Evolutionary conservation across 2,329 filamentous ascomycete species (phyloP).

Genomic region (Colletotrichum plurivorum): DNA sequence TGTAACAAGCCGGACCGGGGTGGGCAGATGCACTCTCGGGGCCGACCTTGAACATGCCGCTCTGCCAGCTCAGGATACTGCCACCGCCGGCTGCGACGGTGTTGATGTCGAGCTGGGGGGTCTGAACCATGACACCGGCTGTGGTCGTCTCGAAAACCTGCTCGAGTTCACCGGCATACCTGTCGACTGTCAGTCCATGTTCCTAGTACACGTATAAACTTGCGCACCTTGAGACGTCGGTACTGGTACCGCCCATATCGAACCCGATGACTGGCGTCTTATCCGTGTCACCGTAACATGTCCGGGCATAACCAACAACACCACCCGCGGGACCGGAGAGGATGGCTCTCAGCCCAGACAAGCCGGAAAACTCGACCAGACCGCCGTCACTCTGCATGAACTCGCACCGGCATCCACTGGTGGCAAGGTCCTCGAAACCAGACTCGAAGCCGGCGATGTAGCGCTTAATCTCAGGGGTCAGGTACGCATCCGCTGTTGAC

Average conservation of each 20-base stretch:
- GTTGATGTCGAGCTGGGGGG: constrained; percentile 72
- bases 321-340: constrained; percentile 84
- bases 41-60: constrained; percentile 80
- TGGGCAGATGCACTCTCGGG: constrained; percentile 80
- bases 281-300: constrained; percentile 77
- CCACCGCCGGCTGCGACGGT: constrained; percentile 82
- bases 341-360: constrained; percentile 79
- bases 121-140: constrained; percentile 75
- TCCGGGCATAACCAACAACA: constrained; percentile 83
- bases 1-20: constrained; percentile 80
- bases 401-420: constrained; percentile 69
- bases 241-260: constrained; percentile 79
- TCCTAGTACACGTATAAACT: no score
- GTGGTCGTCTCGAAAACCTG: constrained; percentile 80
- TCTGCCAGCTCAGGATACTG: constrained; percentile 77
- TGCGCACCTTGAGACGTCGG: constrained; percentile 81
- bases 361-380: constrained; percentile 68
- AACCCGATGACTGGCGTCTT: constrained; percentile 82
- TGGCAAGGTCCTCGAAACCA: constrained; percentile 67
- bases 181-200: background rate
- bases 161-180: constrained; percentile 44
- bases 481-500: constrained; percentile 83
- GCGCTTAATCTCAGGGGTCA: constrained; percentile 79
- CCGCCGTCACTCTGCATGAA: constrained; percentile 78
- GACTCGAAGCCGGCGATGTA: constrained; percentile 68